Base-by-base conservation (phyloP, 1,284 basidiomycete species). In the Baeospora myosura region DNA sequence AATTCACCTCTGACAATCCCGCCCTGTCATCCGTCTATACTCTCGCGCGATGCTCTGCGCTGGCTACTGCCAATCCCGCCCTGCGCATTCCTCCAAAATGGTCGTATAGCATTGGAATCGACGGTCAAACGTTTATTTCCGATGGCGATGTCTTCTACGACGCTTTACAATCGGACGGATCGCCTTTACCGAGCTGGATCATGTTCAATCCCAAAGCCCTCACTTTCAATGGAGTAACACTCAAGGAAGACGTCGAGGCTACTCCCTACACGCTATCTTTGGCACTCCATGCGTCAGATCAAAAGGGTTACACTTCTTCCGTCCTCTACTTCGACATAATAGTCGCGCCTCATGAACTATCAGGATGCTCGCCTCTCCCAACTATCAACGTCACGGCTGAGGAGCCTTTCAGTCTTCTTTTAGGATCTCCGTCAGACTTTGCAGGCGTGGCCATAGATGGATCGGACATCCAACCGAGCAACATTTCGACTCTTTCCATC, bases 21-120 rank as follows among this genome's bases (percentile, higher is more conserved):
- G 78, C 84, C 3, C 60, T 85, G 33, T 81, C 80, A 4, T 88
- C 82, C 18, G 79, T 81, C 41, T 88, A 76, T 51, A 51, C 73
- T 35, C 57, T 86, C 22, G 63, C 70, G 5, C 61, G 66, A 1
- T 64, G 67, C 33, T 85, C 84, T 16, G 75, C 78, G 12, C 61
- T 88, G 32, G 51, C 56, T 14, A 68, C 69, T 11, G 52, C 58
- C 12, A 69, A 70, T 38, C 85, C 86, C 17, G 71, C 77, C 10
- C 60, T 96, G 42, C 72, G 90, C 33, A 74, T 95, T 6, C 92
- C 90, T 1, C 76, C 78, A 2, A 65, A 69, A 22, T 96, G 92
- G 91, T 91, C 88, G 0, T 97, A 95, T 63, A 92, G 88, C 52
- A 73, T 97, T 44, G 94, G 93, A 7, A 81, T 96, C 52, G 23